These are phyloP conservation scores for Plasmopara muralis DNA, from an alignment of 352 stramenopile genomes.

Conservation along the genomic window DNA sequence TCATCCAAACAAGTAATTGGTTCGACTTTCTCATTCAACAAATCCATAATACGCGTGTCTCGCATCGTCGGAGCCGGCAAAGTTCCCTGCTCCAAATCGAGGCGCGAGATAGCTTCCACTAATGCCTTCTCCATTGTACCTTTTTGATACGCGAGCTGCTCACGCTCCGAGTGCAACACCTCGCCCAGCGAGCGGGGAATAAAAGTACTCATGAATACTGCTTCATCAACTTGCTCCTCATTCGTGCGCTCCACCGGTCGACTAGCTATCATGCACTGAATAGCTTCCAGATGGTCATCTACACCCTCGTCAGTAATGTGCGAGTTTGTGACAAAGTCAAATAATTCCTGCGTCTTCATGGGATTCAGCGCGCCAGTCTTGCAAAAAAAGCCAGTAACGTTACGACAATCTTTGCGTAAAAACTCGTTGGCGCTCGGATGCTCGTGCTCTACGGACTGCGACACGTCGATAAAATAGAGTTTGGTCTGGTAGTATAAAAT, in stretches of 20 bases:
- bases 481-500: constrained; percentile 96
- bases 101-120: constrained; percentile 65
- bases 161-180: constrained; percentile 83
- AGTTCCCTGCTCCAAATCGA: constrained; percentile 42
- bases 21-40: constrained; percentile 55
- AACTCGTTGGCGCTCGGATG: constrained; percentile 97
- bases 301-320: constrained; percentile 67
- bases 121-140: constrained; percentile 83
- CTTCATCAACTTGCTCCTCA: constrained; percentile 89
- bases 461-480: constrained; percentile 98
- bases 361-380: constrained; percentile 86
- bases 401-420: constrained; percentile 95
- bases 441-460: constrained; percentile 97
- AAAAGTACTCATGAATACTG: constrained; percentile 91
- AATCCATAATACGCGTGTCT: constrained; percentile 61
- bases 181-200: constrained; percentile 94
- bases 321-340: constrained; percentile 93
- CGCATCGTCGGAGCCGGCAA: constrained; percentile 16
- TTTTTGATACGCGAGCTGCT: constrained; percentile 81
- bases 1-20: constrained; percentile 46
- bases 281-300: constrained; percentile 79
- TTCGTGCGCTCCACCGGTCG: constrained; percentile 52
- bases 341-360: constrained; percentile 94
- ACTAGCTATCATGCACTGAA: constrained; percentile 86
- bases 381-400: constrained; percentile 96